These are phyloP conservation scores for Diutina neorugosa DNA, from an alignment of 1,139 yeast genomes.

Conservation along the genomic window DNA sequence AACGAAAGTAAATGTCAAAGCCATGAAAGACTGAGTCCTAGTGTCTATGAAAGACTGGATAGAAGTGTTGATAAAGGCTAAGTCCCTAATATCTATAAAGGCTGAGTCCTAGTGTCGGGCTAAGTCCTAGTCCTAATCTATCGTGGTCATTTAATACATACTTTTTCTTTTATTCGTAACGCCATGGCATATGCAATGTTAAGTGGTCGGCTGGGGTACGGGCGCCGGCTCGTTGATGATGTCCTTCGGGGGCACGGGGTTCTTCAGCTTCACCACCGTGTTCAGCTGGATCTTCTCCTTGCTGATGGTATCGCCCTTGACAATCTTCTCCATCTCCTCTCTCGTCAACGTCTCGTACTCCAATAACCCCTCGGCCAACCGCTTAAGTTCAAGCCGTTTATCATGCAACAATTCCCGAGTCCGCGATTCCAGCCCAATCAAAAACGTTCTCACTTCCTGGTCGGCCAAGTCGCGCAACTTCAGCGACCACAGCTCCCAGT, in stretches of 20 bases:
- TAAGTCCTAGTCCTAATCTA: too few relatives aligned
- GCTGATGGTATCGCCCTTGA: conserved; percentile 61
- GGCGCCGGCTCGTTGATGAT: neutral
- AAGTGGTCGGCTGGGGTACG: neutral
- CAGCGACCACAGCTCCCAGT: conserved; percentile 93
- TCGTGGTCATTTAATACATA: neutral
- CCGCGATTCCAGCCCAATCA: conserved; percentile 68
- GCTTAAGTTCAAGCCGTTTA: conserved; percentile 58
- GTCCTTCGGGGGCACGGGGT: neutral
- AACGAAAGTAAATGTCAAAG: too few relatives aligned
- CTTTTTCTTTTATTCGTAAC: neutral
- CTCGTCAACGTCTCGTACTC: conserved; percentile 92
- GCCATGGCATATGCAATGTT: neutral
- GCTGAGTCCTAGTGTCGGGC: too few relatives aligned
- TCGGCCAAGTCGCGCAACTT: conserved; percentile 83
- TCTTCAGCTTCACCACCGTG: conserved; percentile 48
- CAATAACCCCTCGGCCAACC: conserved; percentile 85
- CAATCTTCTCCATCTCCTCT: conserved; percentile 81
- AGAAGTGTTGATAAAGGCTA: too few relatives aligned
- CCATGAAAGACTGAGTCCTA: too few relatives aligned
- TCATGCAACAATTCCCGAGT: conserved; percentile 58
- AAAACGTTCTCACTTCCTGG: conserved; percentile 69
- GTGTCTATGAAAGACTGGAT: too few relatives aligned
- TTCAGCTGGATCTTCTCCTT: conserved; percentile 62
- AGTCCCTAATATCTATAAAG: too few relatives aligned